A percentile compares a stretch with the other conserved stretches of the same genome.
Evolutionary conservation across 2,329 filamentous ascomycete species (phyloP).

Genomic region (Sclerotinia borealis): DNA sequence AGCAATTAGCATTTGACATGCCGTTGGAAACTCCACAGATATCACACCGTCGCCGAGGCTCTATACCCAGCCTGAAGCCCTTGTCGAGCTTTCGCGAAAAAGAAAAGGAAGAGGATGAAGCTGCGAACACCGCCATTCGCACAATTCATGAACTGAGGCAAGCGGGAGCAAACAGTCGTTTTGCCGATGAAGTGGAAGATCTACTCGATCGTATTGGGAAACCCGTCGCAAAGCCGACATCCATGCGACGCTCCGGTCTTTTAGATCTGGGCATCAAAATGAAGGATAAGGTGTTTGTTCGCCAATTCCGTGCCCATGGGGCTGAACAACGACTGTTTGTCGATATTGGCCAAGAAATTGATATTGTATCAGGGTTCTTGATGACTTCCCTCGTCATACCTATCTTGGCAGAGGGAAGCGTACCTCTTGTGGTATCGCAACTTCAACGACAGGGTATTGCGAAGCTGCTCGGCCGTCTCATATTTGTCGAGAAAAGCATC

Average conservation of each 20-base stretch:
- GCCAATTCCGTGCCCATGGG: constrained; percentile 68
- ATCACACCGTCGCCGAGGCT: constrained; percentile 23
- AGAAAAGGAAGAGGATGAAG: constrained; percentile 26
- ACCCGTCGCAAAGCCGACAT: constrained; percentile 41
- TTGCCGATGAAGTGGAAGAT: constrained; percentile 60
- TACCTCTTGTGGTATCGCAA: constrained; percentile 52
- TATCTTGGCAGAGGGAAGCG: constrained; percentile 54
- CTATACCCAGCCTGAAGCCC: constrained; percentile 25
- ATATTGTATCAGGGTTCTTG: constrained; percentile 56
- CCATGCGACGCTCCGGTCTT: constrained; percentile 51
- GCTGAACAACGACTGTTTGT: constrained; percentile 64
- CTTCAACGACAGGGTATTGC: constrained; percentile 50
- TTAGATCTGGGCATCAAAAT: constrained; percentile 55
- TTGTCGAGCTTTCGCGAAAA: constrained; percentile 29
- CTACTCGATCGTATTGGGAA: constrained; percentile 53
- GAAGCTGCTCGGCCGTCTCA: constrained; percentile 48
- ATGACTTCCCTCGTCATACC: constrained; percentile 58
- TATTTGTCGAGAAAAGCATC: constrained; percentile 51
- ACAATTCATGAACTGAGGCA: constrained; percentile 61
- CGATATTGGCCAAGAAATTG: constrained; percentile 52
- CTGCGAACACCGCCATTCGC: constrained; percentile 41
- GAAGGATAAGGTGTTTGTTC: constrained; percentile 55
- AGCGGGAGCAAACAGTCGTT: constrained; percentile 60
- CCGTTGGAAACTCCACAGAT: constrained; percentile 20
- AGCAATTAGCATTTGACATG: constrained; percentile 28